These are phyloP conservation scores for Eucalyptus pauciflora DNA, from an alignment of 345 rosid genomes.

Conservation along the genomic window DNA sequence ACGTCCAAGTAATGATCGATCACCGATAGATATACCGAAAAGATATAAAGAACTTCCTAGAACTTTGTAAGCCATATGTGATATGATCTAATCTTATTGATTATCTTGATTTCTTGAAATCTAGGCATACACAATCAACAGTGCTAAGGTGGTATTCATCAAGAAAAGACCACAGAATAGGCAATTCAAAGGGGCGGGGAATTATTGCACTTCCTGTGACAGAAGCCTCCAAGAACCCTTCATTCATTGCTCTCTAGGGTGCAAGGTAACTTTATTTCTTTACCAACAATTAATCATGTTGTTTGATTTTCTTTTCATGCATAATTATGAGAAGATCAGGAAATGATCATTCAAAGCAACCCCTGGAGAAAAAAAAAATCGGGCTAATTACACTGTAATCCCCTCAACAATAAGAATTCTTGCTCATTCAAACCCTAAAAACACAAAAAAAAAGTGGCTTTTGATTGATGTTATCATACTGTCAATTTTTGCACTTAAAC, in stretches of 20 bases:
- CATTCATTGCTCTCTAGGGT: slow-evolving; percentile 84
- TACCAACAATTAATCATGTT: background rate
- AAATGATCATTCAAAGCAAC: background rate
- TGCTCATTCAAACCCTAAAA: background rate
- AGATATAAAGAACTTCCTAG: background rate
- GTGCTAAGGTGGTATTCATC: slow-evolving; percentile 92
- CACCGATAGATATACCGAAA: background rate
- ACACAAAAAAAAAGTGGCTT: background rate
- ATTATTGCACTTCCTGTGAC: slow-evolving; percentile 88
- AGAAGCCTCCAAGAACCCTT: slow-evolving; percentile 93
- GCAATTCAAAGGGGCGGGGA: slow-evolving; percentile 89
- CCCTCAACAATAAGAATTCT: background rate
- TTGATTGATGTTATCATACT: background rate
- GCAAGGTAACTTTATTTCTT: slow-evolving; percentile 51
- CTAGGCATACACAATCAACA: slow-evolving; percentile 84
- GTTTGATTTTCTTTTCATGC: background rate
- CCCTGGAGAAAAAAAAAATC: background rate
- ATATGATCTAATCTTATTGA: background rate
- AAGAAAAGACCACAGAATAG: slow-evolving; percentile 94
- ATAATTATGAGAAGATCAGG: background rate
- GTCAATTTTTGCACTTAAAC: background rate
- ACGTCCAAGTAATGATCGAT: slow-evolving; percentile 53
- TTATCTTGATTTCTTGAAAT: background rate
- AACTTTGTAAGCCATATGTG: background rate
- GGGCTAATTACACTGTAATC: background rate